Conservation (phyloP, 352 stramenopile genomes). For the Stramenopiles sp. region DNA sequence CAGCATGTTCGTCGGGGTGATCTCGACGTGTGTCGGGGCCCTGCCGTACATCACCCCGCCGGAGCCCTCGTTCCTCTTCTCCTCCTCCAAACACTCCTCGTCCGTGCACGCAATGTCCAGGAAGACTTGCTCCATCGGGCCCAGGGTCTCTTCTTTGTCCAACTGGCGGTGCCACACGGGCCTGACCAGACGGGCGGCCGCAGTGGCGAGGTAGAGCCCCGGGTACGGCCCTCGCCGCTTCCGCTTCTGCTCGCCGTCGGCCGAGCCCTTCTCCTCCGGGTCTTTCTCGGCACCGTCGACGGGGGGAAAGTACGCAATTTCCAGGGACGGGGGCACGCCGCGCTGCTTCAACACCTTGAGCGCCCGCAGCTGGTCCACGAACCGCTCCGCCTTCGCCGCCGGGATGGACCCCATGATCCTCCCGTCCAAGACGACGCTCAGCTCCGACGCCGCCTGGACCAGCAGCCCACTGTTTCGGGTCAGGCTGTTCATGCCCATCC, state of each 20-base stretch:
- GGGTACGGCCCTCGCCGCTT: conserved; percentile 75
- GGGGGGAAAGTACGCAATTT: neutral
- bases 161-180: neutral
- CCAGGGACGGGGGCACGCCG: neutral
- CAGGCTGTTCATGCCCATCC: neutral
- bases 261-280: neutral
- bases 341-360: neutral
- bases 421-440: neutral
- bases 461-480: neutral
- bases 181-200: conserved; percentile 70
- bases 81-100: conserved; percentile 64
- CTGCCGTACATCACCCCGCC: too few species aligned
- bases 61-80: conserved; percentile 17
- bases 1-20: conserved; percentile 98
- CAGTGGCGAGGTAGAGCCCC: conserved; percentile 89
- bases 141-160: neutral
- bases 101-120: conserved; percentile 91
- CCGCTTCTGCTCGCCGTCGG: conserved; percentile 15
- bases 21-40: conserved; percentile 94
- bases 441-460: neutral
- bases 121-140: conserved; percentile 47
- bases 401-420: neutral
- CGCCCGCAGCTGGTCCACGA: neutral
- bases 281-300: neutral
- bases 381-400: neutral